Base-by-base conservation (phyloP, 2,329 filamentous ascomycete species). In the Epicoccum sorghinum region DNA sequence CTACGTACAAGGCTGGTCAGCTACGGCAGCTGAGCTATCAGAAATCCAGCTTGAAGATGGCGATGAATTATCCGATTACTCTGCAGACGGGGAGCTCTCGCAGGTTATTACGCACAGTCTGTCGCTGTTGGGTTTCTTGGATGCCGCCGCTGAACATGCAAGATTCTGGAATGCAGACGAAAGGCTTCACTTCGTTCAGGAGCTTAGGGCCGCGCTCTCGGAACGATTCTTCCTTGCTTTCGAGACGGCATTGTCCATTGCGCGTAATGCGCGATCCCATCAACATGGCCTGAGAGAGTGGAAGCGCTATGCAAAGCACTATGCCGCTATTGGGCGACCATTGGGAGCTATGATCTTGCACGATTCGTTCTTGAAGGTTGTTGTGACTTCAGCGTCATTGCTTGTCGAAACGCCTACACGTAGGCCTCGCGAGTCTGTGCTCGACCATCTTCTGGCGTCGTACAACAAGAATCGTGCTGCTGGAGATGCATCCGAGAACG, bases 311-410 rank as follows among this genome's bases (percentile, higher is more conserved):
- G 79, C 91, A 52, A 89, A 89, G 39, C 89, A 93, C 57, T 99
- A 98, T 76, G 86, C 90, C 25, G 84, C 87, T 13, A 83, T 86
- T 54, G 90, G 90, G 8, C 85, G 91, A 18, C 93, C 96, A 0
- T 78, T 99, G 38, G 92, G 95, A 8, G 91, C 93, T 10, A 95
- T 97, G 88, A 82, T 98, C 5, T 77, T 99, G 22, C 92, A 96
- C 72, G 86, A 91, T 67, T 92, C 89, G 59, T 96, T 96, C 71
- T 91, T 96, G 82, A 88, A 86, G 74, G 84, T 98, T 29, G 81
- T 97, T 10, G 88, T 92, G 30, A 86, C 91, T 2, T 88, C 86
- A 48, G 91, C 90, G 2, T 90, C 90, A 12, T 82, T 93, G 25
- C 79, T 93, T 56, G 81, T 91, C 14, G 82, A 85, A 29, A 85